Evolutionary conservation across 2,329 filamentous ascomycete species (phyloP).

Genomic region (Phoma sp.): DNA sequence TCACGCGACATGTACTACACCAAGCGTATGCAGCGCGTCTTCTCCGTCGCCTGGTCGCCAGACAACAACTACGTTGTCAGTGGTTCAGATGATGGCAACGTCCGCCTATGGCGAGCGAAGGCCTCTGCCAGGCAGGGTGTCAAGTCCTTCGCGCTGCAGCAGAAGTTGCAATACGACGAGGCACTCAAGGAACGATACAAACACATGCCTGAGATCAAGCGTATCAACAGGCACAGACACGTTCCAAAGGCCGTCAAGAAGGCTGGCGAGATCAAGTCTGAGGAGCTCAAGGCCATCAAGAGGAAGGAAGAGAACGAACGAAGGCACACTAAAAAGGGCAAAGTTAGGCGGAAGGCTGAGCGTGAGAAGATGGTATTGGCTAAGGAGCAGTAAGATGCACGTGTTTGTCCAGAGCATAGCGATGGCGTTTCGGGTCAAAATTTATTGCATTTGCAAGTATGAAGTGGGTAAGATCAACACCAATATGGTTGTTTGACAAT

Average conservation of each 20-base stretch:
- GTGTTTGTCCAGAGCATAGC: constrained; percentile 39
- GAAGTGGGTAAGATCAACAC: not conserved
- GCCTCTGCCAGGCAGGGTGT: constrained; percentile 84
- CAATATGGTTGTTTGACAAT: not conserved
- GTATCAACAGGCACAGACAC: constrained; percentile 91
- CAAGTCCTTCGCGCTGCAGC: constrained; percentile 82
- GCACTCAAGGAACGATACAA: constrained; percentile 82
- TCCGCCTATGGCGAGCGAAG: constrained; percentile 86
- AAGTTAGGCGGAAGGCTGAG: constrained; percentile 75
- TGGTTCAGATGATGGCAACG: constrained; percentile 92
- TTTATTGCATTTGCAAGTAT: constrained; percentile 10
- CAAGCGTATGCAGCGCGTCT: constrained; percentile 96
- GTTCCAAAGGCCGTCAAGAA: constrained; percentile 94
- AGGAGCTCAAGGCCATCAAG: constrained; percentile 88
- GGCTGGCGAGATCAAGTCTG: constrained; percentile 90
- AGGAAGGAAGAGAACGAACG: constrained; percentile 92
- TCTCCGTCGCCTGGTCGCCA: constrained; percentile 82
- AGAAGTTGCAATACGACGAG: constrained; percentile 91
- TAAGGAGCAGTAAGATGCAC: constrained; percentile 60
- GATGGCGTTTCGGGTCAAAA: constrained; percentile 36
- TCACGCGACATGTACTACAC: constrained; percentile 96
- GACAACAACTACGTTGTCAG: constrained; percentile 90
- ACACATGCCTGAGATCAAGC: constrained; percentile 94
- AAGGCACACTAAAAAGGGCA: constrained; percentile 86
- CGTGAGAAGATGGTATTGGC: constrained; percentile 92